phyloP scores from a whole-genome alignment of 2,329 filamentous ascomycete genomes.

The Incumbomyces delicatus region DNA sequence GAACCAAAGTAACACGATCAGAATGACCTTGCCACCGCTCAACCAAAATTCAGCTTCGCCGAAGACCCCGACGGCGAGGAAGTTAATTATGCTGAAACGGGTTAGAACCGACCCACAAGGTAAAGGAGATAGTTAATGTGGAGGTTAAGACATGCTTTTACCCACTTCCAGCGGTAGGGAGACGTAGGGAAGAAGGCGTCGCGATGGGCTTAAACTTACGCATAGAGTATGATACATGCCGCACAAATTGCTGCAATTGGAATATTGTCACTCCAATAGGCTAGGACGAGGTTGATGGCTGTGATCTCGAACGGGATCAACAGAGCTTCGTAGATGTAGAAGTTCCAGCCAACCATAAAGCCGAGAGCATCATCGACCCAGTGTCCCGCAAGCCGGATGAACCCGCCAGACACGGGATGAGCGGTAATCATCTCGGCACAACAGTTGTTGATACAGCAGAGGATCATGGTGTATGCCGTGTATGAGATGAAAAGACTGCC shows the following conservation, averaged over 20 bases:
- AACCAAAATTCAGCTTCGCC: constrained; percentile 60
- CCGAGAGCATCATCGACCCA: constrained; percentile 38
- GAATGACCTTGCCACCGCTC: constrained; percentile 57
- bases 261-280: constrained; percentile 30
- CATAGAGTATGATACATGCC: constrained; percentile 30
- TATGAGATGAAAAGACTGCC: constrained; percentile 30
- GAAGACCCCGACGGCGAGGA: constrained; percentile 58
- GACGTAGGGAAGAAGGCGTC: not conserved
- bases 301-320: constrained; percentile 33
- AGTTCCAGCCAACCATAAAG: constrained; percentile 38
- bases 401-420: constrained; percentile 32
- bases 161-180: not conserved
- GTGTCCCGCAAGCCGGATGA: constrained; percentile 31
- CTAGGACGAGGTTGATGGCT: constrained; percentile 31
- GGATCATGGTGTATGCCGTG: constrained; percentile 20
- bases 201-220: constrained; percentile 16
- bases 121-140: no score
- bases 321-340: constrained; percentile 33
- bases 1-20: constrained; percentile 59
- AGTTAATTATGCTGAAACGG: constrained; percentile 43
- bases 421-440: constrained; percentile 37
- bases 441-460: constrained; percentile 29
- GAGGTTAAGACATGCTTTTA: no score
- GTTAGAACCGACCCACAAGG: no score
- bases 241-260: constrained; percentile 29